Conservation (phyloP, 495 filamentous ascomycete species). For the Daldinia grandis region DNA sequence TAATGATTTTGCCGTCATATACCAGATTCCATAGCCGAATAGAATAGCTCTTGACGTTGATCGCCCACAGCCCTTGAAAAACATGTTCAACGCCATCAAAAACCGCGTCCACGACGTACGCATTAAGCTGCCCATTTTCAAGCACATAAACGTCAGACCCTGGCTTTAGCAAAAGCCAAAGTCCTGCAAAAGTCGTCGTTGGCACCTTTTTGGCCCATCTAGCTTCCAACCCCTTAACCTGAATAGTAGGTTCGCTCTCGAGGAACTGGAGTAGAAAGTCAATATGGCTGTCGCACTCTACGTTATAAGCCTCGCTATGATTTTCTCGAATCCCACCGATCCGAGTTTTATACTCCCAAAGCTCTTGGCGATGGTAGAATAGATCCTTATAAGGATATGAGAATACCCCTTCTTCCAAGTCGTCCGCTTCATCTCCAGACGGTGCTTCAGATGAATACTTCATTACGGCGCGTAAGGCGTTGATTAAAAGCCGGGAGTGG, state of each 20-base stretch:
- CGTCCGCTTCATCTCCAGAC: slow-evolving; percentile 6
- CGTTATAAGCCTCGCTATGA: slow-evolving; percentile 11
- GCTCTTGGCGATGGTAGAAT: slow-evolving; percentile 14
- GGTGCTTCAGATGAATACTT: slow-evolving; percentile 12
- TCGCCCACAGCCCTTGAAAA: not conserved
- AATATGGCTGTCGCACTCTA: slow-evolving; percentile 11
- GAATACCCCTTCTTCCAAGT: not conserved
- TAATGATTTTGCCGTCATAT: slow-evolving; percentile 7
- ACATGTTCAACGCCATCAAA: slow-evolving; percentile 4
- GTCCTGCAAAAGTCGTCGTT: slow-evolving; percentile 11
- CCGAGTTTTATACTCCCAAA: slow-evolving; percentile 2
- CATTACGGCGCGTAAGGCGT: slow-evolving; percentile 8
- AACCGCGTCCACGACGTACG: slow-evolving; percentile 9
- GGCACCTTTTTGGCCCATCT: slow-evolving; percentile 15
- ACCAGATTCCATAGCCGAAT: slow-evolving; percentile 16
- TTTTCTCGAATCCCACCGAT: slow-evolving; percentile 4
- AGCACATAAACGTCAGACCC: slow-evolving; percentile 9
- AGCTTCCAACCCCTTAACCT: slow-evolving; percentile 10
- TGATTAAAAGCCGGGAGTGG: slow-evolving; percentile 9
- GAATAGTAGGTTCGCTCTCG: slow-evolving; percentile 9
- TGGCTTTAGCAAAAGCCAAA: slow-evolving; percentile 13
- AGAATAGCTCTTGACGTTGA: not conserved
- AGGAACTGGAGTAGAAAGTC: slow-evolving; percentile 12
- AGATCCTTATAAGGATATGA: slow-evolving; percentile 10
- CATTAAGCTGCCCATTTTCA: slow-evolving; percentile 16